These are phyloP conservation scores for Aspergillus oerlinghausenensis DNA, from an alignment of 2,329 filamentous ascomycete genomes.

Conservation along the genomic window DNA sequence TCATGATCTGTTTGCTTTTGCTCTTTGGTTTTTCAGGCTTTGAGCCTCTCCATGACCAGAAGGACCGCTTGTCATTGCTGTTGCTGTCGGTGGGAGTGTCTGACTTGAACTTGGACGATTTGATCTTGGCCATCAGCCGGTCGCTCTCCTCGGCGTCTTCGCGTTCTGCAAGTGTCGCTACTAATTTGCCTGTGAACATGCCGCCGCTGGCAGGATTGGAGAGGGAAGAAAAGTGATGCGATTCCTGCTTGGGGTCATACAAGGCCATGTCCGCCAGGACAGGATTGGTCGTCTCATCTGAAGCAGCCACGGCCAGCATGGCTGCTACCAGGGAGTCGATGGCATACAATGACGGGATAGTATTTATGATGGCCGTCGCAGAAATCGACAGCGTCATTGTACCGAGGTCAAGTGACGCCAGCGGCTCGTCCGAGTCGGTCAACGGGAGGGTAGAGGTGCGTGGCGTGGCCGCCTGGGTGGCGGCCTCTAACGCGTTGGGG, in stretches of 20 bases:
- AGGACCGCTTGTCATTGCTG: constrained; percentile 8
- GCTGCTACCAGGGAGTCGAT: constrained; percentile 46
- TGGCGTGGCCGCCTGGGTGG: constrained; percentile 28
- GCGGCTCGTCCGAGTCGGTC: constrained; percentile 33
- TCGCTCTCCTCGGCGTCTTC: constrained; percentile 39
- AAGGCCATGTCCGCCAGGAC: constrained; percentile 36
- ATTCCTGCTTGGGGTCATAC: constrained; percentile 16
- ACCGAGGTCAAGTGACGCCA: constrained; percentile 42
- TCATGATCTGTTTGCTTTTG: constrained; percentile 30
- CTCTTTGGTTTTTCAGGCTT: constrained; percentile 15
- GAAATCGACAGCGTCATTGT: constrained; percentile 39
- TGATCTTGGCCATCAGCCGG: constrained; percentile 31
- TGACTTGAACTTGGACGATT: constrained; percentile 18
- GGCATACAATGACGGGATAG: constrained; percentile 44
- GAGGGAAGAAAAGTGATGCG: constrained; percentile 5
- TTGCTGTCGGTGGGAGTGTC: constrained; percentile 8
- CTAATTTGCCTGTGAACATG: constrained; percentile 24
- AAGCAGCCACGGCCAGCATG: constrained; percentile 42
- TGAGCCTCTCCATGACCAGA: constrained; percentile 13
- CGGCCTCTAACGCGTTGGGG: constrained; percentile 30
- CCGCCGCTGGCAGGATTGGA: constrained; percentile 6
- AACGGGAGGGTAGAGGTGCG: constrained; percentile 39
- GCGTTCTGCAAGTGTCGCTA: constrained; percentile 39
- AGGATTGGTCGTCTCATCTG: constrained; percentile 38
- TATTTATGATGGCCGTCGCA: constrained; percentile 35